Evolutionary conservation across 805 yeast species (phyloP).

Genomic region (Pichia manshurica): DNA sequence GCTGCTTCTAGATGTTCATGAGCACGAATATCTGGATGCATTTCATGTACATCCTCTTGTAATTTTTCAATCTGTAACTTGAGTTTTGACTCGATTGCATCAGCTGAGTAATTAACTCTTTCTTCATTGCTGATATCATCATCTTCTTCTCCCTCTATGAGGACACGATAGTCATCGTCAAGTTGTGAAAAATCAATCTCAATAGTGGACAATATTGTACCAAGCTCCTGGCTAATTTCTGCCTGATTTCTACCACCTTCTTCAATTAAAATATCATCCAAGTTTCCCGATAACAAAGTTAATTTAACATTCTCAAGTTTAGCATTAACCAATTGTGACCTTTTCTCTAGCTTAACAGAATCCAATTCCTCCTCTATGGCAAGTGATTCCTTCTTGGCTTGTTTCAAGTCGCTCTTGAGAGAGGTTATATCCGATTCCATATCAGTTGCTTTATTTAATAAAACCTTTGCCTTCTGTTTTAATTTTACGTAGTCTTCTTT

Average conservation of each 20-base stretch:
- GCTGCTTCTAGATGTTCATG: constrained; percentile 68
- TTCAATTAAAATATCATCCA: constrained; percentile 58
- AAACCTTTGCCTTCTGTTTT: constrained; percentile 14
- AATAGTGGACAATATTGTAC: constrained; percentile 36
- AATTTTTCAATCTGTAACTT: constrained; percentile 32
- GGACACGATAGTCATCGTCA: constrained; percentile 36
- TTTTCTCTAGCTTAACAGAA: constrained; percentile 48
- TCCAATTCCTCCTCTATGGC: constrained; percentile 49
- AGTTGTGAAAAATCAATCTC: constrained; percentile 51
- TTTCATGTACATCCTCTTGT: constrained; percentile 34
- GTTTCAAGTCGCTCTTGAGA: constrained; percentile 29
- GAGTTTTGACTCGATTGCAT: constrained; percentile 20
- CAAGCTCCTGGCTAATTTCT: constrained; percentile 31
- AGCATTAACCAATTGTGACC: constrained; percentile 60
- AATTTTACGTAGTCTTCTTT: constrained; percentile 29
- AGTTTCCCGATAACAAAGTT: constrained; percentile 56
- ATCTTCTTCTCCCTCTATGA: constrained; percentile 43
- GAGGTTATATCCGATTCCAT: constrained; percentile 28
- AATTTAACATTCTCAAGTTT: constrained; percentile 63
- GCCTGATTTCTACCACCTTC: constrained; percentile 28
- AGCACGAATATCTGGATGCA: constrained; percentile 83
- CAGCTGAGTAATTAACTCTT: not conserved
- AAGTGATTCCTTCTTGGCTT: constrained; percentile 31
- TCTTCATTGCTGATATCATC: constrained; percentile 34
- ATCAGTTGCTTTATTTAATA: constrained; percentile 18